Conservation (phyloP, 345 rosid genomes). For the Corchorus capsularis region DNA sequence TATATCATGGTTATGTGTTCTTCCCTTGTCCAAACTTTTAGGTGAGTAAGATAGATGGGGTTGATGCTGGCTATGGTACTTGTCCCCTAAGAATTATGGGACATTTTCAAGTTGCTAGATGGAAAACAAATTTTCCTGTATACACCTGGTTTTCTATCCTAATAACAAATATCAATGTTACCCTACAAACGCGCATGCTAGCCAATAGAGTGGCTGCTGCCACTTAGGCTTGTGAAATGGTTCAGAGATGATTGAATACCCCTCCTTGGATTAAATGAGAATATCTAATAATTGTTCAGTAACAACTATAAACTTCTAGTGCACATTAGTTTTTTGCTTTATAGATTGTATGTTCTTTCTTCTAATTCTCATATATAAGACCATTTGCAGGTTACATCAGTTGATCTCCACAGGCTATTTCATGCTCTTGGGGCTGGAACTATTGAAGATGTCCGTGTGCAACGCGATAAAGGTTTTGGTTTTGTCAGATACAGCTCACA, state of each 20-base stretch:
- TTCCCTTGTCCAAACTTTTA: background rate
- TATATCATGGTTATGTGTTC: background rate
- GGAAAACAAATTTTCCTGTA: background rate
- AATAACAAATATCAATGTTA: slow-evolving; percentile 1
- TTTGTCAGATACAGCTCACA: slow-evolving; percentile 83
- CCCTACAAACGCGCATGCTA: background rate
- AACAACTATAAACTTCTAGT: background rate
- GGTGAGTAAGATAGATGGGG: background rate
- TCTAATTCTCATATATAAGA: background rate
- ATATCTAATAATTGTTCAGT: background rate
- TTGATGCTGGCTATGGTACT: background rate
- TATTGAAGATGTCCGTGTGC: slow-evolving; percentile 93
- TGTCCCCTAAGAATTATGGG: background rate
- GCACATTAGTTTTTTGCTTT: background rate
- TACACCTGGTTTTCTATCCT: slow-evolving; percentile 3
- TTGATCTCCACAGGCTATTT: slow-evolving; percentile 76
- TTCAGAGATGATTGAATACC: background rate
- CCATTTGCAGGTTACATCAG: slow-evolving; percentile 62
- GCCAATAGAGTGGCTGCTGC: background rate
- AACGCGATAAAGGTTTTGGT: slow-evolving; percentile 93
- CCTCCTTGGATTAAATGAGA: background rate
- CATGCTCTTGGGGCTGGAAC: slow-evolving; percentile 74
- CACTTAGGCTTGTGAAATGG: background rate
- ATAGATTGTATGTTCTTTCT: background rate
- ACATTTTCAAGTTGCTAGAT: background rate